These are phyloP conservation scores for Lentithecium fluviatile DNA, from an alignment of 495 filamentous ascomycete species.

Conservation along the genomic window DNA sequence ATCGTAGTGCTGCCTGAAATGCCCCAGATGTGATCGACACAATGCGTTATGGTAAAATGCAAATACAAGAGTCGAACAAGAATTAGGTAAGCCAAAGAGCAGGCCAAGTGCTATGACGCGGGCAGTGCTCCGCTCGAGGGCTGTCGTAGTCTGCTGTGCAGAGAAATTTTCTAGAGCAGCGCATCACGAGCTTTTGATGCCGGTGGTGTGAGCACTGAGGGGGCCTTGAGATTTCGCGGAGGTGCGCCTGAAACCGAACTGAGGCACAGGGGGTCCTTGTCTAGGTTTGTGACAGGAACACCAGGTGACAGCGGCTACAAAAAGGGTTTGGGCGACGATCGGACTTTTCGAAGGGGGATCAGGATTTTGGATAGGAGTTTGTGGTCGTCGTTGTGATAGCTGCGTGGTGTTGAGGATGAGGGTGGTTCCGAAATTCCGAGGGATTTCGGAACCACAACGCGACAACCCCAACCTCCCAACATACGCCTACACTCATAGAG, in stretches of 20 bases:
- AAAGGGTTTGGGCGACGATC: not conserved
- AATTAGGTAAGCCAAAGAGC: too few species aligned
- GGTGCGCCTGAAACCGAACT: constrained; percentile 8
- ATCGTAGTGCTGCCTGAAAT: not conserved
- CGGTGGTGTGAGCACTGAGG: constrained; percentile 19
- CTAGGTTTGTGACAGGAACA: constrained; percentile 10
- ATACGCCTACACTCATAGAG: not conserved
- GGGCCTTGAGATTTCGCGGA: constrained; percentile 6
- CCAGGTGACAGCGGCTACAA: constrained; percentile 1
- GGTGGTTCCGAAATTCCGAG: not conserved
- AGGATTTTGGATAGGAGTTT: not conserved
- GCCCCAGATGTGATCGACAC: not conserved
- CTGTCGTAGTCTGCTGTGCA: constrained; percentile 6
- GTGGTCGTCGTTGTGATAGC: not conserved
- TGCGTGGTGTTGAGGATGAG: not conserved
- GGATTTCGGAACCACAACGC: not conserved
- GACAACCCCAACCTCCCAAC: not conserved
- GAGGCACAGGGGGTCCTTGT: constrained; percentile 27
- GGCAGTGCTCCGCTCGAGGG: not conserved
- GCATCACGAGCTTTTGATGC: constrained; percentile 32
- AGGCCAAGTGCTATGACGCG: too few species aligned
- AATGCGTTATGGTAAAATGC: not conserved
- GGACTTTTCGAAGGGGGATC: too few species aligned
- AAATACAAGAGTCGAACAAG: not conserved
- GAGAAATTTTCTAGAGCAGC: constrained; percentile 9